Evolutionary conservation across 2,329 filamentous ascomycete genomes (phyloP), one percentile per base, ranked within the genome.

Genomic region (Aureobasidium sp.): DNA sequence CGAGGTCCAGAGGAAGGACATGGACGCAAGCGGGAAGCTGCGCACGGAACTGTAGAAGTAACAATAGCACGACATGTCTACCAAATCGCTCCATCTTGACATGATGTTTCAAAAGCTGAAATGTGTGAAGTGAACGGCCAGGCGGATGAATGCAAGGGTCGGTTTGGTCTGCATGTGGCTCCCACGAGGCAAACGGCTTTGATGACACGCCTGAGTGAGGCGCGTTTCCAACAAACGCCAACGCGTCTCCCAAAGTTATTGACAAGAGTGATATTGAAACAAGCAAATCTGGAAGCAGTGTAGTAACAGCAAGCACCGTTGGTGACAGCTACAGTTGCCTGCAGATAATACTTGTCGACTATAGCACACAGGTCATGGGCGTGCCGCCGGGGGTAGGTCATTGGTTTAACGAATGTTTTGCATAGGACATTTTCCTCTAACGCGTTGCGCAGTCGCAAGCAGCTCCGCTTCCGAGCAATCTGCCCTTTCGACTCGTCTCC

Each of bases 401-500:
- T 31, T 16, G 27, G 27, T 20, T 33, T 33, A 43, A 45, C 27
- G 48, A 23, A 53, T 53, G 47, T 53, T 36, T 51, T 62, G n/a
- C 25, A 53, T 27, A 18, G 38, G 43, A 54, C 48, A 43, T 54
- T 55, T 55, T 55, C 11, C 50, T 51, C 63, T 65, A 60, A 65
- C 63, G 54, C 42, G 66, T 50, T 56, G 58, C 45, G 45, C 59
- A 97, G 87, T 97, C 94, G 71, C 96, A 99, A 82, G 83, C 95
- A 72, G 94, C 94, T 75, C 94, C 95, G 70, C 84, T 98, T 59
- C 96, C 96, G 29, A 84, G 75, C 69, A 90, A 97, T 75, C 86
- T 99, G 58, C 96, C 96, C 61, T 99, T 99, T 79, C 90, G 95
- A 70, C 91, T 99, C 75, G 88, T 99, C 74, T 98, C 96, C 67